These are phyloP conservation scores for Solanum aculeatissimum DNA, from an alignment of 305 asterid genomes.

Conservation along the genomic window DNA sequence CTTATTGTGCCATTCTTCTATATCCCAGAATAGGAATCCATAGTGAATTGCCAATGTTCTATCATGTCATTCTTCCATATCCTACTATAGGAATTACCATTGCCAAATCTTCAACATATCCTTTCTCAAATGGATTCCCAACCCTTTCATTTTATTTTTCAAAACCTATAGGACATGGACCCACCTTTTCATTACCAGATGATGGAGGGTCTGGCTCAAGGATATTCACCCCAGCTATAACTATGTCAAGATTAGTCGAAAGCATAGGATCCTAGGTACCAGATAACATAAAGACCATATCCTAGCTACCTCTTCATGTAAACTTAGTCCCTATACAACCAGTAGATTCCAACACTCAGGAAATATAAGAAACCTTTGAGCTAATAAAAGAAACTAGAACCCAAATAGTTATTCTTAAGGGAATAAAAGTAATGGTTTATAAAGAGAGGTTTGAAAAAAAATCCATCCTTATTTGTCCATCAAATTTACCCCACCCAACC, in stretches of 20 bases:
- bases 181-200: not conserved
- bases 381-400: not conserved
- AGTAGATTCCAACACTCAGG: not conserved
- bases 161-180: not conserved
- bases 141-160: not conserved
- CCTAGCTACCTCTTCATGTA: not conserved
- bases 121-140: not conserved
- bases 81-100: too few relatives aligned
- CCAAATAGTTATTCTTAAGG: not conserved
- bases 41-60: too few relatives aligned
- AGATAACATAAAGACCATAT: not conserved
- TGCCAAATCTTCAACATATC: not conserved
- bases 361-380: not conserved
- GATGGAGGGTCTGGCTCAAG: not conserved
- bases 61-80: too few relatives aligned
- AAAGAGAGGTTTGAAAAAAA: too few relatives aligned
- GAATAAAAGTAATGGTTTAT: too few relatives aligned
- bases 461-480: too few relatives aligned
- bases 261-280: not conserved
- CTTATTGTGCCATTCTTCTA: not conserved
- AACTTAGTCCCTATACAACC: not conserved
- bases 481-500: too few relatives aligned
- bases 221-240: not conserved
- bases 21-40: not conserved
- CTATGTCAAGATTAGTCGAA: not conserved